These are phyloP conservation scores for Malus sieversii DNA, from an alignment of 306 rosid genomes.

Conservation along the genomic window DNA sequence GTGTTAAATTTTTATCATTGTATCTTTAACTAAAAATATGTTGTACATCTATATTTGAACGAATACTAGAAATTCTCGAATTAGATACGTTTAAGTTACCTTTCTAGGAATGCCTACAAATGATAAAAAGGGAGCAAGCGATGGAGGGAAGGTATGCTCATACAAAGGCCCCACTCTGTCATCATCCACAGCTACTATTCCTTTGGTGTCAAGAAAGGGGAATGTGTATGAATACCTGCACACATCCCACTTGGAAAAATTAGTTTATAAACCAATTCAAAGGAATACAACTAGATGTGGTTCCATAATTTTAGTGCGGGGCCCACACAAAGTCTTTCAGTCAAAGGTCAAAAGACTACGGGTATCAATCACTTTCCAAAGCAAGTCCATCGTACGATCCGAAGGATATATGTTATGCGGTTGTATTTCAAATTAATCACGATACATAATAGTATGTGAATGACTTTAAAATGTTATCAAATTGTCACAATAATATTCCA, in stretches of 20 bases:
- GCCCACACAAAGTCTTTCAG: slow-evolving; percentile 26
- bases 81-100: slow-evolving; percentile 29
- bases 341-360: slow-evolving; percentile 1
- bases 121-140: slow-evolving; percentile 86
- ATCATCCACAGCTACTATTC: slow-evolving; percentile 77
- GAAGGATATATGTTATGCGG: background rate
- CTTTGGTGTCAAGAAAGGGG: slow-evolving; percentile 97
- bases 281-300: background rate
- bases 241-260: slow-evolving; percentile 16
- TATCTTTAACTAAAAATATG: too few species aligned
- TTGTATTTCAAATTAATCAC: background rate
- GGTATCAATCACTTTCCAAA: slow-evolving; percentile 28
- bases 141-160: slow-evolving; percentile 95
- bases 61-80: background rate
- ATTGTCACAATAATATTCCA: too few species aligned
- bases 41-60: background rate
- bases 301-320: slow-evolving; percentile 13
- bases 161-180: slow-evolving; percentile 87
- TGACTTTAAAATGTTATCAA: too few species aligned
- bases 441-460: fast-evolving
- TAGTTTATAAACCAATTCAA: background rate
- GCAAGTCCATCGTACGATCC: background rate
- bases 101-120: slow-evolving; percentile 80
- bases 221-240: slow-evolving; percentile 83
- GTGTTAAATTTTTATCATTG: too few species aligned